Percentiles rank a stretch among this genome's conserved stretches.
Conservation (phyloP, 371 early-diverging fungal species). For the Syncephalis fuscata region DNA sequence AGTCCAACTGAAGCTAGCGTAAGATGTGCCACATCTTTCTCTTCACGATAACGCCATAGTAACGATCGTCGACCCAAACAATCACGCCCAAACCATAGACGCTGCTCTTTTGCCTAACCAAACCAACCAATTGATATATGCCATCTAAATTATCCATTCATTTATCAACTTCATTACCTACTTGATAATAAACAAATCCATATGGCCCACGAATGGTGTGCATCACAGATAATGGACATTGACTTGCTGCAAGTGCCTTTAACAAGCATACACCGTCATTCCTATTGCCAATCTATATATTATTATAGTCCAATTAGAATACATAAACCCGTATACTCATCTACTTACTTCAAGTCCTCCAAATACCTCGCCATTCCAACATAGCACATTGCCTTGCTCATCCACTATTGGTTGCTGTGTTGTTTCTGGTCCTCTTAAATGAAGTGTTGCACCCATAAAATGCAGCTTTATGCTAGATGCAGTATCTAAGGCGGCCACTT, state of each 20-base stretch:
- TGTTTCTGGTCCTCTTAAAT: conserved; percentile 47
- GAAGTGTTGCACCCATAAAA: conserved; percentile 16
- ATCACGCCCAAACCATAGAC: conserved; percentile 73
- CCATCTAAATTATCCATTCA: not conserved
- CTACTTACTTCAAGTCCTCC: conserved; percentile 32
- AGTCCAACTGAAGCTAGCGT: conserved; percentile 34
- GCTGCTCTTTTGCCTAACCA: conserved; percentile 15
- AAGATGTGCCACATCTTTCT: conserved; percentile 10
- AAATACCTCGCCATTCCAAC: conserved; percentile 80
- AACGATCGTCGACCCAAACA: conserved; percentile 72
- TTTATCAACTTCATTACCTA: conserved; percentile 6
- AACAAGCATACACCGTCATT: conserved; percentile 40
- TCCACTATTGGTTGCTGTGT: conserved; percentile 49
- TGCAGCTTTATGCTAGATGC: not conserved
- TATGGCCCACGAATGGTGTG: conserved; percentile 53
- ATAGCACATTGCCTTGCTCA: conserved; percentile 31
- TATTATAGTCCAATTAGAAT: not conserved
- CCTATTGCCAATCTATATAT: conserved; percentile 14
- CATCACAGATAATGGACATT: conserved; percentile 21
- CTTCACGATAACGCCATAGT: conserved; percentile 24
- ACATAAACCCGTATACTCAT: not conserved
- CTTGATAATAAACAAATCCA: conserved; percentile 52
- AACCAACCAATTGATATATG: not conserved
- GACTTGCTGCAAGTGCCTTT: conserved; percentile 8
- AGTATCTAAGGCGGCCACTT: not conserved